Evolutionary conservation across 306 rosid genomes (phyloP).

Genomic region (Quercus cerris): DNA sequence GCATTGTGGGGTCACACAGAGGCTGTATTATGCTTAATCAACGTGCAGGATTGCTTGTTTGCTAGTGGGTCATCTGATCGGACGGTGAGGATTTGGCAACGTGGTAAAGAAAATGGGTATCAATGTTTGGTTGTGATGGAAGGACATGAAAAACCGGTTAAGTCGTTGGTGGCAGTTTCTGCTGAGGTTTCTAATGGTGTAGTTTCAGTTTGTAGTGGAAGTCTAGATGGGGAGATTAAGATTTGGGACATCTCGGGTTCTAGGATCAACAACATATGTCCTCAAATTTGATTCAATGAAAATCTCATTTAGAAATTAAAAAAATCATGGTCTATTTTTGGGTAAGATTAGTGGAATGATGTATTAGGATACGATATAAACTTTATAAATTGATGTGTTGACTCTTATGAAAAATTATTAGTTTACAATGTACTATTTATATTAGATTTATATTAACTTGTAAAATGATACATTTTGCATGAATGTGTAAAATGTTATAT

Average conservation of each 20-base stretch:
- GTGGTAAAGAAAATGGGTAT: not conserved
- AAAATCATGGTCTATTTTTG: too few relatives aligned
- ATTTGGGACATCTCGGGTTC: slow-evolving; percentile 42
- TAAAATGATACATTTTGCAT: too few relatives aligned
- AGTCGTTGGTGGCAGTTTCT: slow-evolving; percentile 40
- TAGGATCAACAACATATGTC: not conserved
- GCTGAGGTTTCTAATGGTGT: slow-evolving; percentile 9
- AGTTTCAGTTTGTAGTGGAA: slow-evolving; percentile 44
- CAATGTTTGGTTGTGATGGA: slow-evolving; percentile 36
- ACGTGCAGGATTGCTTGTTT: slow-evolving; percentile 29
- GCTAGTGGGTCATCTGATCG: slow-evolving; percentile 58
- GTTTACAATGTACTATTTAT: too few relatives aligned
- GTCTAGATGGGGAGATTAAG: slow-evolving; percentile 56
- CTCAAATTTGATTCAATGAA: not conserved
- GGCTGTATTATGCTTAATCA: slow-evolving; percentile 46
- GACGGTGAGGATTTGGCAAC: slow-evolving; percentile 66
- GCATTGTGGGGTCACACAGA: slow-evolving; percentile 45
- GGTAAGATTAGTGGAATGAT: not conserved
- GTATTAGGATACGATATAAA: too few relatives aligned
- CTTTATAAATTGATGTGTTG: too few relatives aligned
- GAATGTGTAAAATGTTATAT: too few relatives aligned
- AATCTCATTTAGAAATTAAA: too few relatives aligned
- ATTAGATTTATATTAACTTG: too few relatives aligned
- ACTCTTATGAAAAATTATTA: too few relatives aligned
- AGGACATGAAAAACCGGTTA: slow-evolving; percentile 62